A percentile compares a stretch with the other conserved stretches of the same genome.
These are phyloP conservation scores for Stephania cephalantha DNA, from an alignment of 164 flowering plant species.

Conservation along the genomic window DNA sequence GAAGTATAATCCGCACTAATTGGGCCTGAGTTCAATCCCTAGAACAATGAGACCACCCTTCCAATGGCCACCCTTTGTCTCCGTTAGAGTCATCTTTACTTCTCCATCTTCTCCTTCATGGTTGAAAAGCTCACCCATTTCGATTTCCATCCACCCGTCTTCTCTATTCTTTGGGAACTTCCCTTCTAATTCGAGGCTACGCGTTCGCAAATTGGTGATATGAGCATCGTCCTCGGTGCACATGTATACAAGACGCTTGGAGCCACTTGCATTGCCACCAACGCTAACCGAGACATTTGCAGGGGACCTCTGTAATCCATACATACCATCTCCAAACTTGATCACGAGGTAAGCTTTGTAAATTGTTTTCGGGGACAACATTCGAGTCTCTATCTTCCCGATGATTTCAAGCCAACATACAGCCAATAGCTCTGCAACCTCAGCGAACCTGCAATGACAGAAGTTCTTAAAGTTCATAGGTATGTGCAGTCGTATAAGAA, in stretches of 20 bases:
- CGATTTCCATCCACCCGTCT: slow-evolving; percentile 55
- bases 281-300: slow-evolving; percentile 21
- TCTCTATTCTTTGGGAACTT: slow-evolving; percentile 27
- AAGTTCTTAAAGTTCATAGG: background rate
- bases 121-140: slow-evolving; percentile 45
- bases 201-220: too few relatives aligned
- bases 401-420: slow-evolving; percentile 39
- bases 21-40: slow-evolving; percentile 64
- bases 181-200: background rate
- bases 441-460: slow-evolving; percentile 26
- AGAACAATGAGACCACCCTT: slow-evolving; percentile 50
- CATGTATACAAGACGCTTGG: slow-evolving; percentile 2
- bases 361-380: slow-evolving; percentile 24
- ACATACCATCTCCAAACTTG: slow-evolving; percentile 3
- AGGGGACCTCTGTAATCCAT: slow-evolving; percentile 21
- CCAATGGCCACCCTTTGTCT: slow-evolving; percentile 34
- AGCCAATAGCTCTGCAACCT: slow-evolving; percentile 31
- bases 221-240: background rate
- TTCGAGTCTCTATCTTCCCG: slow-evolving; percentile 20
- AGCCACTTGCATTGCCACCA: slow-evolving; percentile 5
- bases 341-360: slow-evolving; percentile 36
- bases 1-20: background rate
- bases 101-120: slow-evolving; percentile 25
- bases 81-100: slow-evolving; percentile 36
- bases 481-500: background rate